phyloP scores from a whole-genome alignment of 2,329 filamentous ascomycete genomes.

The Penicillium oxalicum region DNA sequence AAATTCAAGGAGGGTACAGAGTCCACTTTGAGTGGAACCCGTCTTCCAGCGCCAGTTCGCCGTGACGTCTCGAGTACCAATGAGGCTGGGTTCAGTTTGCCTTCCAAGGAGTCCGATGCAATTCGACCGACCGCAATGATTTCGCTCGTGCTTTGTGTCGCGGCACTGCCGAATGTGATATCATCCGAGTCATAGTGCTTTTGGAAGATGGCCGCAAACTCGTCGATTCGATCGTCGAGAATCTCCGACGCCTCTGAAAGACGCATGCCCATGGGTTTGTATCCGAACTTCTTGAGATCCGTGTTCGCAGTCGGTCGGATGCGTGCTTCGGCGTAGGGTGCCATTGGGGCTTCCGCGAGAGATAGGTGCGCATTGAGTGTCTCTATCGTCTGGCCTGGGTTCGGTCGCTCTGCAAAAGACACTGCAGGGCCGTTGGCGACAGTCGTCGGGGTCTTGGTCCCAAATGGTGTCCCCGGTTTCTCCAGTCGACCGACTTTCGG shows the following conservation, averaged over 20 bases:
- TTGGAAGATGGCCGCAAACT: constrained; percentile 69
- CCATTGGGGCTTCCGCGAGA: constrained; percentile 62
- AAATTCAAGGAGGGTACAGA: constrained; percentile 67
- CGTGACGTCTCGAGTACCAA: constrained; percentile 84
- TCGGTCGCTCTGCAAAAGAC: constrained; percentile 68
- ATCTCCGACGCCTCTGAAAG: constrained; percentile 87
- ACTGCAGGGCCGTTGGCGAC: constrained; percentile 37
- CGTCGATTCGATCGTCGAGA: constrained; percentile 90
- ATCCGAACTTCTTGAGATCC: constrained; percentile 82
- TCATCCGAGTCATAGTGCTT: constrained; percentile 71
- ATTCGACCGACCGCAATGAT: constrained; percentile 88
- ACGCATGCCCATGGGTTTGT: constrained; percentile 93
- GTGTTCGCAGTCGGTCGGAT: constrained; percentile 81
- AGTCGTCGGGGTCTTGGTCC: constrained; percentile 34
- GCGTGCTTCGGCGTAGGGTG: constrained; percentile 66
- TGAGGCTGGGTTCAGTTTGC: constrained; percentile 77
- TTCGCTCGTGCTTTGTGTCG: constrained; percentile 75
- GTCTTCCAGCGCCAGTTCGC: constrained; percentile 71
- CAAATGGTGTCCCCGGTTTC: constrained; percentile 47
- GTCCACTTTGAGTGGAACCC: constrained; percentile 73
- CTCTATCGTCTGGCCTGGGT: constrained; percentile 76
- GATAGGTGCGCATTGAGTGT: constrained; percentile 71
- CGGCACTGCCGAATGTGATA: constrained; percentile 77
- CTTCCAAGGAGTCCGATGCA: constrained; percentile 76
- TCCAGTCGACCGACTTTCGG: constrained; percentile 41